A percentile compares a stretch with the other conserved stretches of the same genome.
phyloP scores from a whole-genome alignment of 2,329 filamentous ascomycete genomes.

The Pseudogymnoascus sp. region DNA sequence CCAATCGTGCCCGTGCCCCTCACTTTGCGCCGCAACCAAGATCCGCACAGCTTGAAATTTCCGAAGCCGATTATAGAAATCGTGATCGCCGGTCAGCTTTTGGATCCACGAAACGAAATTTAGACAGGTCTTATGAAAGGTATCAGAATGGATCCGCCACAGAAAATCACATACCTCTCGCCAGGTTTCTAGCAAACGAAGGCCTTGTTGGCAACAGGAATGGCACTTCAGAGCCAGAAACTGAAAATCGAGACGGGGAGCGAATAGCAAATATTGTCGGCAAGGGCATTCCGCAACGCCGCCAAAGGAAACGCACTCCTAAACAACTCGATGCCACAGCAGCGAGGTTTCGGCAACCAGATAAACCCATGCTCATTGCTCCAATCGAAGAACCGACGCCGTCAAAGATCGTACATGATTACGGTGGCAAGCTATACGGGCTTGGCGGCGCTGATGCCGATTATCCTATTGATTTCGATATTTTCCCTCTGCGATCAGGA shows the following conservation, averaged over 20 bases:
- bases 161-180: conserved; percentile 29
- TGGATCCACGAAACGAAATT: conserved; percentile 40
- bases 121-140: conserved; percentile 47
- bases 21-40: conserved; percentile 20
- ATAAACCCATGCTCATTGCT: conserved; percentile 23
- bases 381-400: conserved; percentile 14
- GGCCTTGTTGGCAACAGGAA: conserved; percentile 14
- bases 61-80: conserved; percentile 29
- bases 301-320: conserved; percentile 22
- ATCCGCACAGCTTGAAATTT: conserved; percentile 49
- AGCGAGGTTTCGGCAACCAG: conserved; percentile 28
- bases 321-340: conserved; percentile 25
- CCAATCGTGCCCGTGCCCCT: not conserved
- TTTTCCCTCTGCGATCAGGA: conserved; percentile 47
- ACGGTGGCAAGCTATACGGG: conserved; percentile 38
- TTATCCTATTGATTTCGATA: conserved; percentile 55
- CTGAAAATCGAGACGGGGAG: not conserved
- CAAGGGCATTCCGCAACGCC: not conserved
- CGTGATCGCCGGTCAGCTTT: conserved; percentile 34
- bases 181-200: conserved; percentile 29
- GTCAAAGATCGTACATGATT: conserved; percentile 16
- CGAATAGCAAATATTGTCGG: not conserved
- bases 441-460: conserved; percentile 52
- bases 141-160: conserved; percentile 26
- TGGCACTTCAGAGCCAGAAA: not conserved